Conservation (phyloP, 2,329 filamentous ascomycete species). For the Ophiobolus disseminans region DNA sequence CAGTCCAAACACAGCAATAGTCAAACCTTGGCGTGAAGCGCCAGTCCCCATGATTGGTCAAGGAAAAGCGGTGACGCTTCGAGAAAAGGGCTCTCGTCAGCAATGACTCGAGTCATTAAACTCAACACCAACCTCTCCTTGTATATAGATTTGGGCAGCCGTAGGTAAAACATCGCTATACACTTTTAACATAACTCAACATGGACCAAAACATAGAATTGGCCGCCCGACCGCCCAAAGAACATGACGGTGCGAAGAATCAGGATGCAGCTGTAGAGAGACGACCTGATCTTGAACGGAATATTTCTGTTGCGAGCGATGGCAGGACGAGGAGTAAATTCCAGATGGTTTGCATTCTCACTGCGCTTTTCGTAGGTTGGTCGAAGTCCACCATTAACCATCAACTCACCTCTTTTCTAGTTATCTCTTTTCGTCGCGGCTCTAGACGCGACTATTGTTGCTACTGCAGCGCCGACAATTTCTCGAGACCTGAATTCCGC, state of each 20-base stretch:
- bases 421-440: slow-evolving; percentile 52
- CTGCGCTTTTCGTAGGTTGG: slow-evolving; percentile 42
- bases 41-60: slow-evolving; percentile 4
- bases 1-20: slow-evolving; percentile 5
- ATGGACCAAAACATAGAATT: slow-evolving; percentile 25
- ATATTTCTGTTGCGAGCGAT: slow-evolving; percentile 12
- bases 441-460: slow-evolving; percentile 64
- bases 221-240: slow-evolving; percentile 3
- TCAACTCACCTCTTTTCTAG: slow-evolving; percentile 16
- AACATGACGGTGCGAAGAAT: neutral
- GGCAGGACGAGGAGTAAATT: slow-evolving; percentile 31
- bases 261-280: neutral
- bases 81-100: slow-evolving; percentile 3
- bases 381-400: neutral
- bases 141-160: neutral
- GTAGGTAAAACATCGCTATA: too few species aligned
- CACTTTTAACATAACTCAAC: neutral
- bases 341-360: slow-evolving; percentile 37
- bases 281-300: slow-evolving; percentile 5
- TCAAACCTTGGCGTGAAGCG: neutral
- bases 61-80: slow-evolving; percentile 7
- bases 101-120: too few species aligned
- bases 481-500: slow-evolving; percentile 68
- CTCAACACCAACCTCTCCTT: neutral
- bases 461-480: slow-evolving; percentile 72